phyloP scores from a whole-genome alignment of 352 stramenopile genomes.

The Nothophytophthora sp. region DNA sequence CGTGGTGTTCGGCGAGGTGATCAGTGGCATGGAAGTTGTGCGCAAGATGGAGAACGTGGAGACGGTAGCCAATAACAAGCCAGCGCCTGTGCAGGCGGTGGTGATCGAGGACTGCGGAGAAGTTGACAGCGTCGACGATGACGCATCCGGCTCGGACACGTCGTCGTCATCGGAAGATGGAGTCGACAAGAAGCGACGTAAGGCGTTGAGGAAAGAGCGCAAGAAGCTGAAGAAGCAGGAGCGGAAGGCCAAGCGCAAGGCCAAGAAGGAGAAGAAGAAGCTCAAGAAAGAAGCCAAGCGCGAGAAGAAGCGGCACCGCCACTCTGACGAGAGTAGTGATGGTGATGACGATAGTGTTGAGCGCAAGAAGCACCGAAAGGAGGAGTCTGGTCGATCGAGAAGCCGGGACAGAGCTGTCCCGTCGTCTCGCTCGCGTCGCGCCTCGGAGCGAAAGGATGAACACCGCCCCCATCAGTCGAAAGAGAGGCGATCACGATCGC shows the following conservation, averaged over 20 bases:
- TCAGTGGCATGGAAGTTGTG: constrained; percentile 68
- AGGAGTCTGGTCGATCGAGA: background rate
- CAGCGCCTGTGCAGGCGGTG: constrained; percentile 79
- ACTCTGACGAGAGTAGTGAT: constrained; percentile 1
- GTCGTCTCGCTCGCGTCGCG: background rate
- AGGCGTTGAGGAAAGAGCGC: constrained; percentile 23
- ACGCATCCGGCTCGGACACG: constrained; percentile 7
- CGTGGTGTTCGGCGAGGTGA: constrained; percentile 98
- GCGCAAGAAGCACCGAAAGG: background rate
- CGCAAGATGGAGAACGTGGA: constrained; percentile 92
- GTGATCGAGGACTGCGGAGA: constrained; percentile 96
- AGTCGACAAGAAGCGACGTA: constrained; percentile 14
- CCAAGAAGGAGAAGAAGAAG: constrained; percentile 36
- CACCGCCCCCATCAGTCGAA: too few species aligned
- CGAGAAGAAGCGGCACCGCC: constrained; percentile 1
- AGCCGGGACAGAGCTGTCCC: constrained; percentile 1
- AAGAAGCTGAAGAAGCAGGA: constrained; percentile 32
- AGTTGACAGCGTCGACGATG: constrained; percentile 16
- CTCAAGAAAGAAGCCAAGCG: constrained; percentile 19
- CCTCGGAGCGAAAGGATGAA: background rate
- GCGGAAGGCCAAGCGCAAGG: constrained; percentile 36
- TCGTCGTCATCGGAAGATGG: constrained; percentile 6
- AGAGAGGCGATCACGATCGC: constrained; percentile 1
- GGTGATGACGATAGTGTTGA: background rate
- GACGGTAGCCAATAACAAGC: constrained; percentile 81